A percentile compares a stretch with the other conserved stretches of the same genome.
Evolutionary conservation across 495 filamentous ascomycete genomes (phyloP).

Genomic region (Haplographium delicatum): DNA sequence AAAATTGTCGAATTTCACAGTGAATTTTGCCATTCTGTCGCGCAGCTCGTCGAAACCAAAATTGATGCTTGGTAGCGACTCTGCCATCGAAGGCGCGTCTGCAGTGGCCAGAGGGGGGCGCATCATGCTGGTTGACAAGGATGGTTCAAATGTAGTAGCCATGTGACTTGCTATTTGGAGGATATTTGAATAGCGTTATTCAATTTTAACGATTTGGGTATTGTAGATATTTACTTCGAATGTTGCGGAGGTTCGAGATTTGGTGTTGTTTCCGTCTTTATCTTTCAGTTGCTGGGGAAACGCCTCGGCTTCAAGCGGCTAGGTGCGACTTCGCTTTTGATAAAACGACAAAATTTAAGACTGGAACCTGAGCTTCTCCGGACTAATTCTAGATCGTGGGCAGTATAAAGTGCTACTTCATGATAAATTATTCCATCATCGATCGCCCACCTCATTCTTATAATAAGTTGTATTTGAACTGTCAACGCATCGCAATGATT

Average conservation of each 20-base stretch:
- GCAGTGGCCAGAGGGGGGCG: conserved; percentile 55
- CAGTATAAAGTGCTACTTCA: too few species aligned
- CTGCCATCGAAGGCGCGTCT: conserved; percentile 51
- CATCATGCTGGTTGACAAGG: conserved; percentile 68
- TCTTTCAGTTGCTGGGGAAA: too few species aligned
- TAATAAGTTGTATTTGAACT: too few species aligned
- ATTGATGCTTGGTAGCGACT: conserved; percentile 82
- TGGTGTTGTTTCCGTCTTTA: neutral
- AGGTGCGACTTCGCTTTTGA: too few species aligned
- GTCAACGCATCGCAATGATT: conserved; percentile 33
- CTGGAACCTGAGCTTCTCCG: too few species aligned
- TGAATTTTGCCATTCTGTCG: conserved; percentile 92
- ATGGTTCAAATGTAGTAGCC: conserved; percentile 70
- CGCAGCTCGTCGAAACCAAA: conserved; percentile 96
- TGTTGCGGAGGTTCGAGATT: too few species aligned
- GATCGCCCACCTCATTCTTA: too few species aligned
- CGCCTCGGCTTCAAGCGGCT: too few species aligned
- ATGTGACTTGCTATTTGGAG: conserved; percentile 38
- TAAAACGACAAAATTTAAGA: too few species aligned
- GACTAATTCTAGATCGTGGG: too few species aligned
- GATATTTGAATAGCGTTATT: neutral
- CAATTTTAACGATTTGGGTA: neutral
- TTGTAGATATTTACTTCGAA: neutral
- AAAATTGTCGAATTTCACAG: conserved; percentile 83
- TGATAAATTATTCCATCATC: too few species aligned